phyloP scores from a whole-genome alignment of 257 asterid species.

The Nicotiana undulata region DNA sequence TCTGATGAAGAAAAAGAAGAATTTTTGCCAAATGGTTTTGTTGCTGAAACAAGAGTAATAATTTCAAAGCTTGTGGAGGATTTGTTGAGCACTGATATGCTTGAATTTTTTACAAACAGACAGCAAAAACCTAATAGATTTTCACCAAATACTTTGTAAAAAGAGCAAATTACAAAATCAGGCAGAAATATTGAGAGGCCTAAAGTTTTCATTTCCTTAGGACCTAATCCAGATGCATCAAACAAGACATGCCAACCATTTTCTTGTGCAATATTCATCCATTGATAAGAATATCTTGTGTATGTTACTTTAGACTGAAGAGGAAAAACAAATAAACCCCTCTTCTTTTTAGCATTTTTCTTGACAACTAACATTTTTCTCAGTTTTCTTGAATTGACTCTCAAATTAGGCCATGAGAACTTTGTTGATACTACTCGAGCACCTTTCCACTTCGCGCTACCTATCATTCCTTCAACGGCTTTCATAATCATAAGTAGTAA shows the following conservation, averaged over 20 bases:
- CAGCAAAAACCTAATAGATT: slow-evolving; percentile 83
- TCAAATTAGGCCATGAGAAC: slow-evolving; percentile 68
- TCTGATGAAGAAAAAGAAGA: background rate
- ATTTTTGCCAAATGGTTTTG: background rate
- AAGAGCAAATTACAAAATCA: slow-evolving; percentile 61
- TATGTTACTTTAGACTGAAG: slow-evolving; percentile 71
- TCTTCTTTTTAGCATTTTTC: slow-evolving; percentile 25
- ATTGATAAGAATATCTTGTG: slow-evolving; percentile 54
- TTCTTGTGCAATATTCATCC: slow-evolving; percentile 80
- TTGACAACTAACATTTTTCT: slow-evolving; percentile 29
- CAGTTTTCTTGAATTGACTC: slow-evolving; percentile 41
- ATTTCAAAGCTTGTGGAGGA: slow-evolving; percentile 40
- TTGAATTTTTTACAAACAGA: slow-evolving; percentile 57
- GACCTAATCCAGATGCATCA: slow-evolving; percentile 75
- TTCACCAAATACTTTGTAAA: slow-evolving; percentile 71
- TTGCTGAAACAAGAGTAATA: slow-evolving; percentile 41
- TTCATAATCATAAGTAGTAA: slow-evolving; percentile 58
- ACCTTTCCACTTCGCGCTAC: slow-evolving; percentile 32
- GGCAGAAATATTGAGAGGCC: slow-evolving; percentile 77
- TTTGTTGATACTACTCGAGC: slow-evolving; percentile 41
- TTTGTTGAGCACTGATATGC: slow-evolving; percentile 20
- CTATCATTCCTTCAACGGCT: slow-evolving; percentile 45
- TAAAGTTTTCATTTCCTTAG: slow-evolving; percentile 83
- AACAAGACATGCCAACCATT: slow-evolving; percentile 81
- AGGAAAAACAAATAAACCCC: slow-evolving; percentile 67